Percentiles rank a stretch among this genome's conserved stretches.
Evolutionary conservation across 139 green algal species (phyloP).

Genomic region (Coccomyxa sp.): DNA sequence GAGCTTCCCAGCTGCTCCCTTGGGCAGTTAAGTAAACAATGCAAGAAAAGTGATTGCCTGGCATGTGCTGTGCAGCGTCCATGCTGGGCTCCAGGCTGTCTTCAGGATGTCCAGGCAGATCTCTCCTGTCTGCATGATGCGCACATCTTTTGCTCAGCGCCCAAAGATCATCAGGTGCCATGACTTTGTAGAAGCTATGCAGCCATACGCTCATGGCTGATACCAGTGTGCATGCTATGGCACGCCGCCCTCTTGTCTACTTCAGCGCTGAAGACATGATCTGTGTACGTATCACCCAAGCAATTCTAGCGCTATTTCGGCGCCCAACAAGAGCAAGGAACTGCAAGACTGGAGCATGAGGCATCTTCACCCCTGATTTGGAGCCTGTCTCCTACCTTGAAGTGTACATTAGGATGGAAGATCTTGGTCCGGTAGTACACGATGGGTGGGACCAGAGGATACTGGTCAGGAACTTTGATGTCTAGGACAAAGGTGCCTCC

Average conservation of each 20-base stretch:
- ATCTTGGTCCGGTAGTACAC: conserved; percentile 79
- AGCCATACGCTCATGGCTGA: neutral
- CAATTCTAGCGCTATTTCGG: neutral
- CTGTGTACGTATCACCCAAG: neutral
- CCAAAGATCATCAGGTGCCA: neutral
- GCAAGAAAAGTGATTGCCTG: too few species aligned
- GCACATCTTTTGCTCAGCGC: too few species aligned
- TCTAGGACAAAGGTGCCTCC: conserved; percentile 77
- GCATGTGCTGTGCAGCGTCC: conserved; percentile 90
- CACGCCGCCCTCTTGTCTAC: neutral
- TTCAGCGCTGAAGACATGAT: neutral
- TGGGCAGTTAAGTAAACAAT: neutral
- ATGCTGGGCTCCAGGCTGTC: conserved; percentile 89
- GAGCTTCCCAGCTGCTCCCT: too few species aligned
- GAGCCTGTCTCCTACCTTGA: conserved; percentile 58
- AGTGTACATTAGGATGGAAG: conserved; percentile 96
- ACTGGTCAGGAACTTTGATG: conserved; percentile 84
- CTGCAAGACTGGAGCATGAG: neutral
- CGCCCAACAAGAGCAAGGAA: neutral
- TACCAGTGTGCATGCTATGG: neutral
- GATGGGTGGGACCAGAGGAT: conserved; percentile 72
- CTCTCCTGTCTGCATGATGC: conserved; percentile 90
- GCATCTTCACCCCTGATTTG: neutral
- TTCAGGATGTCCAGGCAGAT: conserved; percentile 97
- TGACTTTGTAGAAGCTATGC: neutral